These are phyloP conservation scores for Lomentospora prolificans DNA, from an alignment of 2,329 filamentous ascomycete species.

Conservation along the genomic window DNA sequence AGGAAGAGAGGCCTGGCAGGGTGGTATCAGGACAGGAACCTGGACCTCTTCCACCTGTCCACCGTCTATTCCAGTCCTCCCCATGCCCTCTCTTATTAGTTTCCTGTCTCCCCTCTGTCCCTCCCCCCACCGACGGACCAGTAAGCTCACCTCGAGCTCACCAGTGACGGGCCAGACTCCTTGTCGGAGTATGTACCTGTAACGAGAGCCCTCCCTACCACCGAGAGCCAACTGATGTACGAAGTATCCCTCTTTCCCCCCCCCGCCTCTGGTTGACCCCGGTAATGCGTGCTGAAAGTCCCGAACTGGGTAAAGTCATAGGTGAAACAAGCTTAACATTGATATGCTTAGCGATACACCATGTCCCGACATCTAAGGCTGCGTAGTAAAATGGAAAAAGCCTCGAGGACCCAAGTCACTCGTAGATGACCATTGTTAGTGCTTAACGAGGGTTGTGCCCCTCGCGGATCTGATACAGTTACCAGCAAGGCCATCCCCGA, in stretches of 20 bases:
- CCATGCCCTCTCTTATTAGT: too few relatives aligned
- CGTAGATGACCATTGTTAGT: slow-evolving; percentile 2
- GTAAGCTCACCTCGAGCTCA: too few relatives aligned
- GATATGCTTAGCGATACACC: not conserved
- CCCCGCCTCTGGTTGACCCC: not conserved
- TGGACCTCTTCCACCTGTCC: too few relatives aligned
- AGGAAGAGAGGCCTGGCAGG: too few relatives aligned
- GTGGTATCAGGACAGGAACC: too few relatives aligned
- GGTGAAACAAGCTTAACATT: slow-evolving; percentile 1
- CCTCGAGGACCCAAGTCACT: not conserved
- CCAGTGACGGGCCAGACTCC: too few relatives aligned
- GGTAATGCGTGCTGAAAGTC: not conserved
- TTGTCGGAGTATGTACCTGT: too few relatives aligned
- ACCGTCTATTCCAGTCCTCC: too few relatives aligned
- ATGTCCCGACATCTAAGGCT: not conserved
- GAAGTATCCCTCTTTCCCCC: not conserved
- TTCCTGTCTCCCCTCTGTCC: too few relatives aligned
- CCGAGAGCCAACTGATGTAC: too few relatives aligned
- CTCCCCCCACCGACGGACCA: too few relatives aligned
- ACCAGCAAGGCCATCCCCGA: not conserved
- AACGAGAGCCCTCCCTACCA: too few relatives aligned
- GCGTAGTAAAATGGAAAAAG: not conserved
- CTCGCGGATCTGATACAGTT: slow-evolving; percentile 7
- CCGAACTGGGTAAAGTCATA: not conserved
- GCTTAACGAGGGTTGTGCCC: not conserved